phyloP scores from a whole-genome alignment of 805 yeast genomes.

The Metschnikowia lochheadii region DNA sequence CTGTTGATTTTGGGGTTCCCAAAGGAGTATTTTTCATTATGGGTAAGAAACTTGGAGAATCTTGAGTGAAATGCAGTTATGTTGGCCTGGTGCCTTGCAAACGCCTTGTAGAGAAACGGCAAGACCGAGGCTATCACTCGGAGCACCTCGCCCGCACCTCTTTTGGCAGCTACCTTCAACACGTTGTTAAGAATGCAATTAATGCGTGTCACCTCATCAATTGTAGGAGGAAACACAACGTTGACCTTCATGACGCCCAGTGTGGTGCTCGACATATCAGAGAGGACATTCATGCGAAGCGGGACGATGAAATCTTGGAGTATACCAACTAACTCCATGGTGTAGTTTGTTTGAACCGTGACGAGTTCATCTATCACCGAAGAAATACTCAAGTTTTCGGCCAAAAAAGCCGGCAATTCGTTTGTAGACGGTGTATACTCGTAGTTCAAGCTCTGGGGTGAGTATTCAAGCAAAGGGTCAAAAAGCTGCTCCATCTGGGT shows the following conservation, averaged over 20 bases:
- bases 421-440: conserved; percentile 59
- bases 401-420: not conserved
- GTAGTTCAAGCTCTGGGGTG: conserved; percentile 81
- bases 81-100: conserved; percentile 92
- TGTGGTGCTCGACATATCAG: conserved; percentile 36
- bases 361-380: conserved; percentile 56
- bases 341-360: conserved; percentile 67
- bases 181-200: conserved; percentile 82
- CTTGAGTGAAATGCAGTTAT: conserved; percentile 59
- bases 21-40: conserved; percentile 27
- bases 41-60: conserved; percentile 38
- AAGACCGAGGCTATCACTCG: conserved; percentile 77
- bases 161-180: conserved; percentile 58
- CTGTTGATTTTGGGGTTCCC: conserved; percentile 28
- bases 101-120: conserved; percentile 90
- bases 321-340: conserved; percentile 67
- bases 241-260: conserved; percentile 66
- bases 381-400: conserved; percentile 11
- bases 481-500: conserved; percentile 83
- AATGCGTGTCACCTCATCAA: conserved; percentile 87
- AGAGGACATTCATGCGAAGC: conserved; percentile 62
- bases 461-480: conserved; percentile 85
- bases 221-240: conserved; percentile 86
- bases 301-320: conserved; percentile 79
- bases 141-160: conserved; percentile 71